Evolutionary conservation across 345 rosid species (phyloP), one percentile per base, ranked within the genome.

Genomic region (Corchorus olitorius): DNA sequence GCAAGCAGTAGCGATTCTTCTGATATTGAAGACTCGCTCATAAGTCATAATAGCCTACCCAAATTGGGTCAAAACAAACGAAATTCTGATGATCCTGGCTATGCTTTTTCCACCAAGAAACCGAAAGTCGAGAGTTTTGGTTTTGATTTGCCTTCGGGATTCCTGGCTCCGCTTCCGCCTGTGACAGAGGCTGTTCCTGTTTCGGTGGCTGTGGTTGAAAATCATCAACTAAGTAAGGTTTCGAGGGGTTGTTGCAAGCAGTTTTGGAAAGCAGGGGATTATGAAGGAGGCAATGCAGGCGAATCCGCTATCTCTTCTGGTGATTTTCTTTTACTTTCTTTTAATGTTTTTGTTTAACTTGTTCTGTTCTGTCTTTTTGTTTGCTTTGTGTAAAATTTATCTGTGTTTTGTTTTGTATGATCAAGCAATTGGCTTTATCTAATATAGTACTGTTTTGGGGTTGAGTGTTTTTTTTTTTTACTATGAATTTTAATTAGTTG

Each of bases 191-290:
- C 27, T 1, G 70, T 20, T 11, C 27, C 27, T 27, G 27, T 27
- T 0, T 27, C 27, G 27, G 27, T 1, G 27, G 27, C 27, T 27
- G 27, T 27, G 27, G n/a, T 27, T 8, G 77, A 67, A 17, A 74
- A 17, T 39, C 37, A 35, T 68, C 59, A 53, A 33, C 56, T 4
- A 20, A 60, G 49, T 41, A 75, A 73, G 34, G 53, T 70, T 66
- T 74, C 72, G 4, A 85, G 80, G 75, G 76, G 27, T 27, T 27
- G 78, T 6, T 76, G 86, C 55, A 85, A 83, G 75, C 93, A 89
- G 78, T 89, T 91, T 56, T 89, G 91, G 95, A 86, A 84, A 81
- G 92, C 90, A 1, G 90, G 89, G 34, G 90, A 89, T 34, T 87
- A 83, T 37, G 88, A 85, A 19, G 90, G 84, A 65, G 67, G 43